These are phyloP conservation scores for Pythium aphanidermatum DNA, from an alignment of 352 stramenopile genomes.

Conservation along the genomic window DNA sequence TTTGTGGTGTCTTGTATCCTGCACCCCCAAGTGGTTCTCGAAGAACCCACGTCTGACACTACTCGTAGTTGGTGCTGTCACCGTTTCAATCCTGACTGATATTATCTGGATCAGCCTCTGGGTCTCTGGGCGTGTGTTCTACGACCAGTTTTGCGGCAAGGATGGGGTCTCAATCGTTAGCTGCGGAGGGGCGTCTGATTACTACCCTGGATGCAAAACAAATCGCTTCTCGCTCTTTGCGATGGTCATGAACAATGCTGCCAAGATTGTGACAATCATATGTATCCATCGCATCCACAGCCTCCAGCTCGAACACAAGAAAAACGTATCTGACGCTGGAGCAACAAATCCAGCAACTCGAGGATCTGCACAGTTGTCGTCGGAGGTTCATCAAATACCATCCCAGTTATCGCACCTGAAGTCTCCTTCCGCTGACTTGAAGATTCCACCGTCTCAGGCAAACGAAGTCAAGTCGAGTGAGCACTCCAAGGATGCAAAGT, in stretches of 20 bases:
- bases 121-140: slow-evolving; percentile 68
- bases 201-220: slow-evolving; percentile 60
- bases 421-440: too few relatives aligned
- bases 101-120: slow-evolving; percentile 74
- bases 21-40: slow-evolving; percentile 37
- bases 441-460: too few relatives aligned
- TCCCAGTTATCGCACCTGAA: too few relatives aligned
- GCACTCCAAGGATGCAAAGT: too few relatives aligned
- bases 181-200: slow-evolving; percentile 49
- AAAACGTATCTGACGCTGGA: slow-evolving; percentile 2
- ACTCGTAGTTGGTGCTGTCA: slow-evolving; percentile 46
- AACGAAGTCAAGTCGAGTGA: too few relatives aligned
- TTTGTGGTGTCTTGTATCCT: slow-evolving; percentile 59
- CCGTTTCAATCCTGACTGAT: slow-evolving; percentile 55
- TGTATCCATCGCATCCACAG: slow-evolving; percentile 43
- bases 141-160: slow-evolving; percentile 60
- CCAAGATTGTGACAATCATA: slow-evolving; percentile 36
- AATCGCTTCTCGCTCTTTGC: slow-evolving; percentile 67
- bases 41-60: slow-evolving; percentile 41
- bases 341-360: too few relatives aligned
- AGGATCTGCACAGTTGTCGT: too few relatives aligned
- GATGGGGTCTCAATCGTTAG: slow-evolving; percentile 59
- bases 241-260: slow-evolving; percentile 49
- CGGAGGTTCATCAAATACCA: too few relatives aligned
- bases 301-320: slow-evolving; percentile 19